Conservation (phyloP, 768 basidiomycete genomes). For the Mycena olivaceomarginata region DNA sequence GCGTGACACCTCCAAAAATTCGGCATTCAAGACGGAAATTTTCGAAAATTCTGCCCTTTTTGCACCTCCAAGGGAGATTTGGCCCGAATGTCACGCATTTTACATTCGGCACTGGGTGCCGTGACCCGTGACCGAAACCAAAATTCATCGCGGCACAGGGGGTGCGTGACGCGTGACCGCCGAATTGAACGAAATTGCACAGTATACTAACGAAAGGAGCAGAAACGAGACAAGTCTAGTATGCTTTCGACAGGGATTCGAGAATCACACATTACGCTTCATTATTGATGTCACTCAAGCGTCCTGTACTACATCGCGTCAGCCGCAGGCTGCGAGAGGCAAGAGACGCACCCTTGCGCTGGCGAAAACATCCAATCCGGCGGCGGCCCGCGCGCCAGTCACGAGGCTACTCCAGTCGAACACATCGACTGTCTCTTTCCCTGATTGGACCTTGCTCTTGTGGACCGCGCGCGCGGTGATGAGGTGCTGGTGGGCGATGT, state of each 20-base stretch:
- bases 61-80: too few species aligned
- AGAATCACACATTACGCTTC: neutral
- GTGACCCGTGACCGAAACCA: too few species aligned
- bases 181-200: too few species aligned
- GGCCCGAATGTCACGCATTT: too few species aligned
- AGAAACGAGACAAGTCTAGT: neutral
- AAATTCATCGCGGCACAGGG: too few species aligned
- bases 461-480: constrained; percentile 87
- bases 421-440: constrained; percentile 67
- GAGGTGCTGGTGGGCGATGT: constrained; percentile 85
- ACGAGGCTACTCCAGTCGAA: constrained; percentile 92
- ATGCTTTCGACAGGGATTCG: neutral
- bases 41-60: too few species aligned
- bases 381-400: constrained; percentile 84
- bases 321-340: neutral
- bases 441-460: constrained; percentile 64
- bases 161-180: too few species aligned
- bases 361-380: constrained; percentile 74
- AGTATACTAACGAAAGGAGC: too few species aligned
- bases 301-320: neutral
- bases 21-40: too few species aligned
- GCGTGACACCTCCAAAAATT: too few species aligned
- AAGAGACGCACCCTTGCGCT: constrained; percentile 33
- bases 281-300: neutral
- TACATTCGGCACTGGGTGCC: too few species aligned